These are phyloP conservation scores for Hebeloma cylindrosporum DNA, from an alignment of 768 basidiomycete species.

Conservation along the genomic window DNA sequence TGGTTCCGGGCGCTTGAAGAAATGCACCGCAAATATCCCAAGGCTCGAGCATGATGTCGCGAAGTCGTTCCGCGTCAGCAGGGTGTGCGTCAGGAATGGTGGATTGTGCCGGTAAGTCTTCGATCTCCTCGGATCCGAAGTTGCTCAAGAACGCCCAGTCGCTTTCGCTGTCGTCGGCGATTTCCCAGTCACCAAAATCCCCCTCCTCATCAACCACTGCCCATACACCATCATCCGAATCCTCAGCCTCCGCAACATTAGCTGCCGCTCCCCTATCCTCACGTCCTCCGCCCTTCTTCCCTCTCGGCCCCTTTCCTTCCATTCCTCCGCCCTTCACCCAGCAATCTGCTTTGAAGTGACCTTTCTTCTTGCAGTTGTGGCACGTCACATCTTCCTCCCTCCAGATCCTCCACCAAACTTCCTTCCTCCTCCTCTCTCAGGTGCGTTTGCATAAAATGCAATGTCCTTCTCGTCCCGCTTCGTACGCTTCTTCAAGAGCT, in stretches of 20 bases:
- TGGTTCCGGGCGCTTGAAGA: too few relatives aligned
- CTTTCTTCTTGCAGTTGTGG: conserved; percentile 30
- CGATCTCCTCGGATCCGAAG: background rate
- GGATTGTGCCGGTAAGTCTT: background rate
- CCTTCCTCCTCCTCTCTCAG: conserved; percentile 2
- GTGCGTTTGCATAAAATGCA: conserved; percentile 18
- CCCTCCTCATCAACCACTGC: conserved; percentile 10
- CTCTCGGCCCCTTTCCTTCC: conserved; percentile 29
- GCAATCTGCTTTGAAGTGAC: conserved; percentile 31
- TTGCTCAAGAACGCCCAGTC: conserved; percentile 6
- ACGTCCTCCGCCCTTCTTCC: too few relatives aligned
- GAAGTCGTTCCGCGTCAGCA: background rate
- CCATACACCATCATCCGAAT: conserved; percentile 8
- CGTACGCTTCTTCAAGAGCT: conserved; percentile 12
- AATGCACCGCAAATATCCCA: too few relatives aligned
- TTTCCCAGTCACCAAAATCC: conserved; percentile 7
- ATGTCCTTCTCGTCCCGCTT: conserved; percentile 20
- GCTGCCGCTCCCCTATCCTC: conserved; percentile 1
- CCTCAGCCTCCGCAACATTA: conserved; percentile 4
- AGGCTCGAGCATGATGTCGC: conserved; percentile 2
- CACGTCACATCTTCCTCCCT: conserved; percentile 17
- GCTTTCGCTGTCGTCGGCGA: background rate
- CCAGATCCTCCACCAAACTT: too few relatives aligned
- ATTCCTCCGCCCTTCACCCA: conserved; percentile 37
- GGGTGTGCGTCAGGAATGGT: conserved; percentile 2